These are phyloP conservation scores for Sporothrix inflata DNA, from an alignment of 2,329 filamentous ascomycete species.

Conservation along the genomic window DNA sequence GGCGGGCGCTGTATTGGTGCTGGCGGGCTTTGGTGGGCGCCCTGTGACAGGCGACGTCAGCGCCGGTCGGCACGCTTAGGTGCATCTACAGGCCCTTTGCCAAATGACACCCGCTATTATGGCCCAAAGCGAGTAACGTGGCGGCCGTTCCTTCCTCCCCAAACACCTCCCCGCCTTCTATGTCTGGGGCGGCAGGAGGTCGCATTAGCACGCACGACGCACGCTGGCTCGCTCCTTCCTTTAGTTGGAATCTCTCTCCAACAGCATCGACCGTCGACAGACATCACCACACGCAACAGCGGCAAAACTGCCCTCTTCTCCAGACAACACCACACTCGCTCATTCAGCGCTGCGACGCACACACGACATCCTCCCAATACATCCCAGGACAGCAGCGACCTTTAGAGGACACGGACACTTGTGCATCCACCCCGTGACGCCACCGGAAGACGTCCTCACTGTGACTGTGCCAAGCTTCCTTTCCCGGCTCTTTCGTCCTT, in stretches of 20 bases:
- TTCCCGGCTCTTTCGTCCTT: neutral
- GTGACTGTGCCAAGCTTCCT: neutral
- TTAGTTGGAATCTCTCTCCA: neutral
- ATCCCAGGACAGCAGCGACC: neutral
- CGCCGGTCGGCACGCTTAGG: neutral
- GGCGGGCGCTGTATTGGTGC: neutral
- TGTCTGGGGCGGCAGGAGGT: constrained; percentile 1
- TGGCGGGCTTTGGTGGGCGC: neutral
- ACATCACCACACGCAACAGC: neutral
- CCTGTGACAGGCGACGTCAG: constrained; percentile 11
- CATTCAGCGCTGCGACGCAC: neutral
- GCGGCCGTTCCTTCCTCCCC: neutral
- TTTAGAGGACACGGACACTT: neutral
- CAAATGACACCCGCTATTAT: neutral
- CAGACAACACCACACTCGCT: neutral
- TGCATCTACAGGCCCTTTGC: neutral
- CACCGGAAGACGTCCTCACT: neutral
- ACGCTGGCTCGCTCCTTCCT: constrained; percentile 10
- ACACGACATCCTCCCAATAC: no score
- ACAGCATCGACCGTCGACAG: neutral
- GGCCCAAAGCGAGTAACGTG: constrained; percentile 14
- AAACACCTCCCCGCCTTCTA: constrained; percentile 16
- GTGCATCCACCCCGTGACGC: constrained; percentile 7
- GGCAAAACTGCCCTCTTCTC: neutral
- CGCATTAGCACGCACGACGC: neutral